These are phyloP conservation scores for Lavandula angustifolia DNA, from an alignment of 257 asterid genomes.

Conservation along the genomic window DNA sequence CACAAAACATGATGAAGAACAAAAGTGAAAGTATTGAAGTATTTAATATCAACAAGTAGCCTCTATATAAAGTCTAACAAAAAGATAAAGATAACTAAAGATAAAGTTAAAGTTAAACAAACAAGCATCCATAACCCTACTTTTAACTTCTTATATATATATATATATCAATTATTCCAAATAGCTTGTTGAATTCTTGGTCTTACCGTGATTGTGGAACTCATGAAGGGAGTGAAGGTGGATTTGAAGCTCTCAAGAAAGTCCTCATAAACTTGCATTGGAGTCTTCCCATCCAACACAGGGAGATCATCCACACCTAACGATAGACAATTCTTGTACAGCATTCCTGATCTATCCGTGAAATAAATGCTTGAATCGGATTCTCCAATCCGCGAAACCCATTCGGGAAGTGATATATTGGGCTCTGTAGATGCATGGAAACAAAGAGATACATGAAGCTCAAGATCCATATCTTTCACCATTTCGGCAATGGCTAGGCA, in stretches of 20 bases:
- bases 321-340: slow-evolving; percentile 63
- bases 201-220: slow-evolving; percentile 75
- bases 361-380: slow-evolving; percentile 60
- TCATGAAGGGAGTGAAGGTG: slow-evolving; percentile 57
- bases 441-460: slow-evolving; percentile 72
- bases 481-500: slow-evolving; percentile 64
- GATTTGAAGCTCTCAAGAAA: slow-evolving; percentile 69
- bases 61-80: no score
- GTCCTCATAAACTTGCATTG: slow-evolving; percentile 60
- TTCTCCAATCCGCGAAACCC: slow-evolving; percentile 68
- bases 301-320: slow-evolving; percentile 74
- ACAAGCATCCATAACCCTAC: no score
- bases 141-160: no score
- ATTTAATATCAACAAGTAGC: no score
- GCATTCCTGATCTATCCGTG: slow-evolving; percentile 59
- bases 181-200: background rate
- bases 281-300: slow-evolving; percentile 78
- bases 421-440: slow-evolving; percentile 61
- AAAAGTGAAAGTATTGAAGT: no score
- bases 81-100: no score
- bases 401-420: slow-evolving; percentile 54
- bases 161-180: no score
- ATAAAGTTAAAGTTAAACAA: no score
- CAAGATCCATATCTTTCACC: slow-evolving; percentile 60
- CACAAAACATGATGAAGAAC: no score